Base-by-base conservation (phyloP, 345 rosid species). In the Aurinia saxatilis region DNA sequence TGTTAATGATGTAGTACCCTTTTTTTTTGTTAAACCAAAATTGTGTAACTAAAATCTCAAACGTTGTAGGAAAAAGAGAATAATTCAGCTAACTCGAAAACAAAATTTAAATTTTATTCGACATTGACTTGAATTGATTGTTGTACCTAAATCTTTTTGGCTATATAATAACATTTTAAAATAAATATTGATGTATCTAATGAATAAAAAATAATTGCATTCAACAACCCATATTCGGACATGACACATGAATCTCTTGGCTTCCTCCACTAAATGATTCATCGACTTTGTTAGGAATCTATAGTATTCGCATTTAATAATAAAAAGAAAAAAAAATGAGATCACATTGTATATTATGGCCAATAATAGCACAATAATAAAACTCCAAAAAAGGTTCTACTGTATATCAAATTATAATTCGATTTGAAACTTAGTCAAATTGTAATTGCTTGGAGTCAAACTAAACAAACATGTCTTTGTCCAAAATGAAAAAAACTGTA, bases 211-310 rank as follows among this genome's bases (percentile, higher is more conserved):
- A 12, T 27, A 15, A 10, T 15, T 39, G 35, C 18, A 21, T 21
- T 11, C 2, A 40, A 50, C 65, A 45, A 42, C 59, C 60, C 53
- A 59, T 50, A 13, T 47, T 41, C 30, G 51, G 46, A 59, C 66
- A 67, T 59, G 59, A 33, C 66, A 41, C 66, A 58, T 67, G 72
- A 50, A 67, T 50, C 38, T 57, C 57, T 59, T 67, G 11, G 60
- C 14, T 67, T 58, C 59, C 52, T 58, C 72, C 65, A 58, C 65
- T 50, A 8, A 6, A 57, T 16, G 58, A 27, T 21, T 58, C 12
- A 34, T 67, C 38, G 13, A 58, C 46, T 39, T 37, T 48, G 39
- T 48, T 38, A 23, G 59, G 53, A 50, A 50, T 58, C 50, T 39
- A 10, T 67, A 9, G 36, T 12, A 14, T 30, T 48, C 36, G 5